Evolutionary conservation across 768 basidiomycete genomes (phyloP).

Genomic region (Amanita exitialis): DNA sequence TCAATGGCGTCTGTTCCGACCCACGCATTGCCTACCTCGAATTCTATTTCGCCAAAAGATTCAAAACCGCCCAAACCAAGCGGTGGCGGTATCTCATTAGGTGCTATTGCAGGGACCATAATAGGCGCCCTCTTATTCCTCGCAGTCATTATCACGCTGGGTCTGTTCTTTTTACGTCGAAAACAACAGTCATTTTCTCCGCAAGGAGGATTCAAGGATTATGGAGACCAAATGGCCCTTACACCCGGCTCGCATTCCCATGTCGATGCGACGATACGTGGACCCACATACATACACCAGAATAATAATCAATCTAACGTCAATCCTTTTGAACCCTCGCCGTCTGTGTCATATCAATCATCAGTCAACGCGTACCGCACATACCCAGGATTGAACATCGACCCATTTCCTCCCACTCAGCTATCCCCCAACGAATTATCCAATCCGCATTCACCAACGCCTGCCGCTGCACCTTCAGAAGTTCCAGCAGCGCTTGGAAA

Average conservation of each 20-base stretch:
- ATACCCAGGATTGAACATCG: conserved; percentile 7
- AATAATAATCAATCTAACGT: not conserved
- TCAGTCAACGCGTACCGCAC: conserved; percentile 1
- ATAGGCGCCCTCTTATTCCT: conserved; percentile 44
- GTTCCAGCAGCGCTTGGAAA: not conserved
- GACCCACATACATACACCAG: not conserved
- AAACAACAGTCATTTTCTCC: conserved; percentile 11
- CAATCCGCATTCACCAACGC: conserved; percentile 13
- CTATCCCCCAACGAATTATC: conserved; percentile 12
- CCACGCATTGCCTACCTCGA: conserved; percentile 13
- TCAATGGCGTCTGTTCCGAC: conserved; percentile 27
- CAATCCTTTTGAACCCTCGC: not conserved
- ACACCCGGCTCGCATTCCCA: not conserved
- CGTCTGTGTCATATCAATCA: conserved; percentile 7
- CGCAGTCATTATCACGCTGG: conserved; percentile 39
- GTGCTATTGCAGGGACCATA: conserved; percentile 41
- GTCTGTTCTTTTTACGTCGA: conserved; percentile 35
- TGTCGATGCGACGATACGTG: not conserved
- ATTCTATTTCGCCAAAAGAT: conserved; percentile 13
- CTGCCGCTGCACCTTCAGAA: not conserved
- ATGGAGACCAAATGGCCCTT: not conserved
- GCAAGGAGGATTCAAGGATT: not conserved
- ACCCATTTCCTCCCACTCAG: not conserved
- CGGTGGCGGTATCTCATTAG: conserved; percentile 23
- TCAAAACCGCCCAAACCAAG: conserved; percentile 3